Percentiles rank a stretch among this genome's conserved stretches.
Evolutionary conservation across 805 yeast species (phyloP).

Genomic region (Wickerhamiella qilinensis): DNA sequence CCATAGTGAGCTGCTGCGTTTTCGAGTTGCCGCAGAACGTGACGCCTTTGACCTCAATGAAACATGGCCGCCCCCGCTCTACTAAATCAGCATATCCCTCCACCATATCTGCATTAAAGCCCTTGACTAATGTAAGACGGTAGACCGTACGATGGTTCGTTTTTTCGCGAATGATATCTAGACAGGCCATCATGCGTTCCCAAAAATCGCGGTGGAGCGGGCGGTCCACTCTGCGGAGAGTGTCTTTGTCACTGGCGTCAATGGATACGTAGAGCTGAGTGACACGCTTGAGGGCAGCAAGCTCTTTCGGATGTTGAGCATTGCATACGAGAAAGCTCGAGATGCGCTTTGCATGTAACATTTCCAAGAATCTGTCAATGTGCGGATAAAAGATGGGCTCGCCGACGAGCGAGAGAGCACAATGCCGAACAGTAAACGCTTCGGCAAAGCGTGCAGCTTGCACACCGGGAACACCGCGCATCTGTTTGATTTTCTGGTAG

Average conservation of each 20-base stretch:
- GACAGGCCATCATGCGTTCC: slow-evolving; percentile 71
- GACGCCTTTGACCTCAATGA: slow-evolving; percentile 87
- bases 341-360: slow-evolving; percentile 66
- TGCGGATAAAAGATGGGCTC: slow-evolving; percentile 91
- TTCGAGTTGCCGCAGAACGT: slow-evolving; percentile 90
- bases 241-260: slow-evolving; percentile 79
- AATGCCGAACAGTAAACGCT: slow-evolving; percentile 76
- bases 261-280: slow-evolving; percentile 86
- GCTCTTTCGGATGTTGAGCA: slow-evolving; percentile 87
- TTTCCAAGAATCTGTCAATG: slow-evolving; percentile 65
- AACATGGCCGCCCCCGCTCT: slow-evolving; percentile 64
- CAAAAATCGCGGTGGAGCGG: slow-evolving; percentile 84
- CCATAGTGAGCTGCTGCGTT: slow-evolving; percentile 86
- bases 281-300: slow-evolving; percentile 52
- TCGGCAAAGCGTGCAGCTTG: slow-evolving; percentile 79
- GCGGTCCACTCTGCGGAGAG: slow-evolving; percentile 69
- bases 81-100: slow-evolving; percentile 79
- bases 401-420: slow-evolving; percentile 86
- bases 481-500: slow-evolving; percentile 79
- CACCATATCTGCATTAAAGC: slow-evolving; percentile 67
- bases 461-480: slow-evolving; percentile 93
- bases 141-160: slow-evolving; percentile 79
- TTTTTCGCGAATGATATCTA: slow-evolving; percentile 65
- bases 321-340: slow-evolving; percentile 85
- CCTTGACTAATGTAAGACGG: slow-evolving; percentile 79